Conservation (phyloP, 495 filamentous ascomycete genomes). For the Sordaria brevicollis region DNA sequence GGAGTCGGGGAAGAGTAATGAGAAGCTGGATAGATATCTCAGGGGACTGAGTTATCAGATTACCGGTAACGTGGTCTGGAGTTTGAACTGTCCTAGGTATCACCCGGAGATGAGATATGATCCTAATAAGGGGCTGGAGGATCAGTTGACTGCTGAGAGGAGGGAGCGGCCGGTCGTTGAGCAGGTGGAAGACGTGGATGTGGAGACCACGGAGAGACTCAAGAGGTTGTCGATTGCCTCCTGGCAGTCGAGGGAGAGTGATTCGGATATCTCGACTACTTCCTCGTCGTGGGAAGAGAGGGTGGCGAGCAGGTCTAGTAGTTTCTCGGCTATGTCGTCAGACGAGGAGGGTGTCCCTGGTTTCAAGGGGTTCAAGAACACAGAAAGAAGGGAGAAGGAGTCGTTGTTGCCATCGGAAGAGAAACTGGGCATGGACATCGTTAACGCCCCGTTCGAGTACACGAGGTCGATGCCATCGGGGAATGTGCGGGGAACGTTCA, state of each 20-base stretch:
- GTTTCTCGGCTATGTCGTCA: not conserved
- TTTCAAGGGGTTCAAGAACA: not conserved
- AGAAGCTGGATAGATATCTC: not conserved
- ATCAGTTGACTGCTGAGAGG: not conserved
- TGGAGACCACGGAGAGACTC: not conserved
- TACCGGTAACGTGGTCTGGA: not conserved
- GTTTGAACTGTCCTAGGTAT: not conserved
- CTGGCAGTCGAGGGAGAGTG: not conserved
- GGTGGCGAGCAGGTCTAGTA: not conserved
- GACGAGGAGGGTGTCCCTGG: not conserved
- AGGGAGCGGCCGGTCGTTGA: not conserved
- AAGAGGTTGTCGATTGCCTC: not conserved
- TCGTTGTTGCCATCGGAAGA: not conserved
- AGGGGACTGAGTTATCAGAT: not conserved
- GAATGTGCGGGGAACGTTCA: conserved; percentile 2
- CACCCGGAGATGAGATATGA: not conserved
- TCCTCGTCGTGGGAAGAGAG: not conserved
- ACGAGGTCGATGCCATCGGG: conserved; percentile 9
- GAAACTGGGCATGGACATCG: not conserved
- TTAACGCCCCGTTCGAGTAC: conserved; percentile 6
- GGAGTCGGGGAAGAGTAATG: not conserved
- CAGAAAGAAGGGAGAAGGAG: too few relatives aligned
- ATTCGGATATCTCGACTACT: not conserved
- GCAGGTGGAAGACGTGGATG: too few relatives aligned
- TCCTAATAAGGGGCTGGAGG: not conserved